Percentiles rank a stretch among this genome's conserved stretches.
These are phyloP conservation scores for Alternaria conjuncta DNA, from an alignment of 2,329 filamentous ascomycete genomes.

Conservation along the genomic window DNA sequence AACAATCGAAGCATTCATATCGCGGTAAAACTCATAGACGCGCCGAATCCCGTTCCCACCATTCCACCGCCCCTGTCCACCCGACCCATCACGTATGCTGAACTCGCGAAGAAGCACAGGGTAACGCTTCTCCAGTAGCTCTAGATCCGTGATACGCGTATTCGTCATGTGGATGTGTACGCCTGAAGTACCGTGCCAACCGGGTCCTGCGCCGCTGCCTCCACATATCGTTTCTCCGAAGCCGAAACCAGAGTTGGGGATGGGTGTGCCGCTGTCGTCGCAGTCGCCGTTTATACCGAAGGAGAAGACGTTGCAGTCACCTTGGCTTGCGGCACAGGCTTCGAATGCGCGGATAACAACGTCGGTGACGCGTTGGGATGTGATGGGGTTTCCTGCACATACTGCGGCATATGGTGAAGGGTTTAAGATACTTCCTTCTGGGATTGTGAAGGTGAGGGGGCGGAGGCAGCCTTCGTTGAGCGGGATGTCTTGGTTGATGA, in stretches of 20 bases:
- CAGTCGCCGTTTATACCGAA: constrained; percentile 37
- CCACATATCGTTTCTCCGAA: constrained; percentile 48
- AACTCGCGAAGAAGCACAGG: constrained; percentile 44
- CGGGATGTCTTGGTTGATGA: constrained; percentile 42
- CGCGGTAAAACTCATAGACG: constrained; percentile 38
- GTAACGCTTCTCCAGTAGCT: constrained; percentile 46
- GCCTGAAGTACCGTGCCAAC: constrained; percentile 40
- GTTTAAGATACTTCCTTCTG: constrained; percentile 36
- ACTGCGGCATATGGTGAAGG: constrained; percentile 36
- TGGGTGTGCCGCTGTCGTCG: constrained; percentile 17
- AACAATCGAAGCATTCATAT: constrained; percentile 38
- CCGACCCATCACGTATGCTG: constrained; percentile 36
- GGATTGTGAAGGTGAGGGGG: constrained; percentile 33
- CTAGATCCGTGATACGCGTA: constrained; percentile 46
- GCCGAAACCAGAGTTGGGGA: constrained; percentile 35
- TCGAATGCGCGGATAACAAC: constrained; percentile 41
- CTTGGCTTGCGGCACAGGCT: constrained; percentile 39
- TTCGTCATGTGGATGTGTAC: constrained; percentile 50
- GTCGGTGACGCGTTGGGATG: constrained; percentile 42
- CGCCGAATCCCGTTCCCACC: constrained; percentile 43
- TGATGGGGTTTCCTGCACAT: constrained; percentile 39
- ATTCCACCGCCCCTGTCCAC: constrained; percentile 34
- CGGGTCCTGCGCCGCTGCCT: constrained; percentile 42
- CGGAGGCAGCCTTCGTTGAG: constrained; percentile 45
- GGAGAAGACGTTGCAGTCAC: constrained; percentile 39